Conservation (phyloP, 495 filamentous ascomycete genomes). For the Pyronema omphalodes region DNA sequence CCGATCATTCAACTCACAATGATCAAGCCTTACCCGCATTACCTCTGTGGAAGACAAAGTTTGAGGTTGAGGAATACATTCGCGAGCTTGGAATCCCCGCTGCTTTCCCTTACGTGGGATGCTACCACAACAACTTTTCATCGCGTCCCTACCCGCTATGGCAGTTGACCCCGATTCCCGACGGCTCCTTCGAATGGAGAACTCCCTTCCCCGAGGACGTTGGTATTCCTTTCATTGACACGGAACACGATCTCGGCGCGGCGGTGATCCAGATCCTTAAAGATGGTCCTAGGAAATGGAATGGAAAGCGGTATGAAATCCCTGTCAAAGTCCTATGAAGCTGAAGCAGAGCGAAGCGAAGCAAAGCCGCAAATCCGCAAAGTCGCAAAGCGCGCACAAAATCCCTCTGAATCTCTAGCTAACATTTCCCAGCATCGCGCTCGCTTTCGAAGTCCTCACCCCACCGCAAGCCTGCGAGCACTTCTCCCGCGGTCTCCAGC, state of each 20-base stretch:
- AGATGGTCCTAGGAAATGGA: conserved; percentile 78
- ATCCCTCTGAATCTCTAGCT: background rate
- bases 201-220: conserved; percentile 83
- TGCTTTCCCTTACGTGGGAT: conserved; percentile 88
- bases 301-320: conserved; percentile 33
- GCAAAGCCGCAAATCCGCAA: background rate
- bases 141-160: conserved; percentile 82
- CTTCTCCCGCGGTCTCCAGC: conserved; percentile 59
- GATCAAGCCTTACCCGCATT: conserved; percentile 26
- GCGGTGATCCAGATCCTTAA: conserved; percentile 90
- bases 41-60: conserved; percentile 83
- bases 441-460: conserved; percentile 81
- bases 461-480: conserved; percentile 62
- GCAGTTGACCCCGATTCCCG: conserved; percentile 45
- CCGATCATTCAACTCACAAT: conserved; percentile 59
- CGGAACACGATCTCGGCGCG: conserved; percentile 92
- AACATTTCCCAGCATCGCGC: conserved; percentile 44
- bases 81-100: conserved; percentile 64
- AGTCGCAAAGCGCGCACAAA: background rate
- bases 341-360: background rate
- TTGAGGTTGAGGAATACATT: conserved; percentile 77
- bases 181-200: conserved; percentile 81
- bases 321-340: background rate
- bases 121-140: conserved; percentile 99
- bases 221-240: conserved; percentile 87